phyloP scores from a whole-genome alignment of 225 moss, liverwort and hornwort species.

The Thuidium tamariscinum region DNA sequence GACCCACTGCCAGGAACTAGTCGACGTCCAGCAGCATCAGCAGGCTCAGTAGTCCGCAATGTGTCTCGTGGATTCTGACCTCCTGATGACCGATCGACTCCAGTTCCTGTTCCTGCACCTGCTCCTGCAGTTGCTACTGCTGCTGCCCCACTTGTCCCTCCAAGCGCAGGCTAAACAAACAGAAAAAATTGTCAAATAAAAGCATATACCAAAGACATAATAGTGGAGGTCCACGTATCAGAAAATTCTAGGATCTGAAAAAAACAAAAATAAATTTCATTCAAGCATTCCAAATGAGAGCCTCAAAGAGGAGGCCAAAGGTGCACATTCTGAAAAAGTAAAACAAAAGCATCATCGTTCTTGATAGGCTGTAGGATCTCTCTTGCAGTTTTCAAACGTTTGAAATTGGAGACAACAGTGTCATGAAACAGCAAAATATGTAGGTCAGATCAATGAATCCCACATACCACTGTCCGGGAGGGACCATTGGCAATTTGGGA shows the following conservation, averaged over 20 bases:
- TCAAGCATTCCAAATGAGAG: not conserved
- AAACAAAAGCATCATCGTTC: not conserved
- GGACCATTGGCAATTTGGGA: conserved; percentile 6
- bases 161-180: conserved; percentile 44
- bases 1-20: conserved; percentile 48
- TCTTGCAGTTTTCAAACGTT: not conserved
- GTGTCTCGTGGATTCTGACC: conserved; percentile 62
- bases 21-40: conserved; percentile 66
- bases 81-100: conserved; percentile 45
- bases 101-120: conserved; percentile 37
- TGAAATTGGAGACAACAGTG: not conserved
- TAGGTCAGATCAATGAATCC: not conserved
- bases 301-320: not conserved
- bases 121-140: conserved; percentile 17
- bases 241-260: not conserved
- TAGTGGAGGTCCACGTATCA: not conserved
- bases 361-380: not conserved
- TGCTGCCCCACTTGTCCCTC: conserved; percentile 62
- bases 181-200: not conserved
- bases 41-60: conserved; percentile 51
- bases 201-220: not conserved
- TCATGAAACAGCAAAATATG: not conserved
- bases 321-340: not conserved
- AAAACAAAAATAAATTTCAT: not conserved
- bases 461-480: conserved; percentile 33